A percentile compares a stretch with the other conserved stretches of the same genome.
Conservation (phyloP, 2,329 filamentous ascomycete genomes). For the Trichocomaceae sp. region DNA sequence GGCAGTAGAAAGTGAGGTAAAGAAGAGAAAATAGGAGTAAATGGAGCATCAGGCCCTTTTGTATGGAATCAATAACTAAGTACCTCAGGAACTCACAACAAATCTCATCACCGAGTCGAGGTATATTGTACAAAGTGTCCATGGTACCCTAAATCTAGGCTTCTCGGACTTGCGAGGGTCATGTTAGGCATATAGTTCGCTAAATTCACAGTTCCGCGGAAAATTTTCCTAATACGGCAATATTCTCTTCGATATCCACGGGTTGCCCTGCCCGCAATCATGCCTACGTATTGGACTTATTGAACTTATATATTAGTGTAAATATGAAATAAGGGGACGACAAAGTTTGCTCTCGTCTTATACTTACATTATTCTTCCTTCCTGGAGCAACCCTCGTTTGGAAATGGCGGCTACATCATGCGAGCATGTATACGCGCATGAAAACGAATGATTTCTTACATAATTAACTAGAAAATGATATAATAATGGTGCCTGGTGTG, state of each 20-base stretch:
- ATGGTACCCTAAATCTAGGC: background rate
- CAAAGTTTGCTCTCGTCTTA: no score
- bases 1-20: background rate
- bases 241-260: background rate
- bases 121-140: background rate
- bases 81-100: background rate
- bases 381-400: no score
- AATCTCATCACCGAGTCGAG: background rate
- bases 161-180: background rate
- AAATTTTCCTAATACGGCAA: background rate
- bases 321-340: no score
- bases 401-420: no score
- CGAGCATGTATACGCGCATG: no score
- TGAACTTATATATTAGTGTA: no score
- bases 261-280: background rate
- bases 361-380: no score
- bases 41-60: background rate
- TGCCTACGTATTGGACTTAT: background rate
- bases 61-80: background rate
- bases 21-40: background rate
- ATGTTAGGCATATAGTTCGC: background rate
- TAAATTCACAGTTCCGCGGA: background rate
- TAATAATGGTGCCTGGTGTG: no score
- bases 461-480: no score
- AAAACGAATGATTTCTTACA: no score